Base-by-base conservation (phyloP, 1,284 basidiomycete genomes). In the Boletellus deceptivus region DNA sequence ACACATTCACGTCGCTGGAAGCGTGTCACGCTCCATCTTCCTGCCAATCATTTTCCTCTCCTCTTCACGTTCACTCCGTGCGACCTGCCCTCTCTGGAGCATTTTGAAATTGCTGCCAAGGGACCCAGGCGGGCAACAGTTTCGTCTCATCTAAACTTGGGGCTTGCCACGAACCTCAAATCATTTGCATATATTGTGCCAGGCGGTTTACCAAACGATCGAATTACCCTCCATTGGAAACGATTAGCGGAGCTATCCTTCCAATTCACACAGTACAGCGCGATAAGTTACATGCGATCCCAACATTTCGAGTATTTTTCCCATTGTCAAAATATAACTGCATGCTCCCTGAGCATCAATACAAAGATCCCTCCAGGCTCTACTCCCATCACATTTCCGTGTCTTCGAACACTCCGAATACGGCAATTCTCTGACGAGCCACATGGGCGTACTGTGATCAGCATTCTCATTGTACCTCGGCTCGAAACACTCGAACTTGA, bases 401-500 rank as follows among this genome's bases (percentile, higher is more conserved):
- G 20, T 29, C 51, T 61, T 20, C 47, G 9, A 20, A 63, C 52
- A 5, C 60, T 62, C 16, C 49, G 54, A 7, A 16, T 59, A 31
- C 52, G 61, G 41, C 49, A 48, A 36, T 52, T 52, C 35, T 46
- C 39, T 3, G 0, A 18, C 1, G 2, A 13, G 1, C 33, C 49
- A 22, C 29, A 46, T 4, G 55, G 39, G 29, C 3, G 36, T 13
- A 22, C 10, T 3, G 34, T 24, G 1, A 50, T 63, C 37, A 29
- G 52, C 24, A 36, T 13, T 10, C 51, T 64, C 2, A 18, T 58
- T 31, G 36, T 63, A 6, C 62, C 58, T 3, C 51, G 37, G 16
- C 60, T 54, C 14, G 40, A 50, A 38, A 60, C 48, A 4, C 55
- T 62, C 11, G 58, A 55, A 35, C 53, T 62, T 3, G 55, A 59